Base-by-base conservation (phyloP, 2,329 filamentous ascomycete species). In the Didymella pomorum region DNA sequence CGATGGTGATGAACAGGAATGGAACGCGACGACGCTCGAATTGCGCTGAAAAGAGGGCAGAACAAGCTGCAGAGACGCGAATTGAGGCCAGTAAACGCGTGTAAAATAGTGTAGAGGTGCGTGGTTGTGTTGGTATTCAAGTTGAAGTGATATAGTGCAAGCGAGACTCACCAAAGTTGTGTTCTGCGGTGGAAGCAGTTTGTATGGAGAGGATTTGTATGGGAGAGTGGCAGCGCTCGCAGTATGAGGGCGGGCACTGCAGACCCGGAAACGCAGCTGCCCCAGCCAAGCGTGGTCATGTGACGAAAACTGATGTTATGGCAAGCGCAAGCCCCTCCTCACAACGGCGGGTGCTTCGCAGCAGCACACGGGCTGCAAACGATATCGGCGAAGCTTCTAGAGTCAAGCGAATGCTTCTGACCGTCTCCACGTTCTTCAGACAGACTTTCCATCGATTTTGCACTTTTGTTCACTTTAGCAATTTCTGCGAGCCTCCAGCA, bases 131-230 rank as follows among this genome's bases (percentile, higher is more conserved):
- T 67, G 64, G 58, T 57, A 51, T 52, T 48, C 58, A 58, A 54
- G 50, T 58, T 46, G 56, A 28, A 51, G 39, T 58, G 51, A 44
- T 54, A 58, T 58, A 58, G 50, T 58, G 60, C 63, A 71, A 68
- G 65, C 71, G 72, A 72, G 63, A 76, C 73, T 70, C 62, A 75
- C 73, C 69, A 69, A 67, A 68, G 52, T 63, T 60, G 60, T 58
- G 63, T 68, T 66, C 65, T 66, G 67, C 66, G 55, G 62, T 66
- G 62, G 59, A 52, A 49, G 62, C 58, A 64, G 58, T 56, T 60
- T 59, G 52, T 63, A 56, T 54, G 63, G 46, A 56, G 55, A 62
- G 53, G 50, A 46, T 65, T 66, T 70, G 64, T 69, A 69, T 64
- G 63, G 60, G 63, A 58, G n/a, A 58, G 7, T 52, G 44, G 50